A percentile compares a stretch with the other conserved stretches of the same genome.
These are phyloP conservation scores for Aspergillus viridinutans DNA, from an alignment of 2,329 filamentous ascomycete species.

Conservation along the genomic window DNA sequence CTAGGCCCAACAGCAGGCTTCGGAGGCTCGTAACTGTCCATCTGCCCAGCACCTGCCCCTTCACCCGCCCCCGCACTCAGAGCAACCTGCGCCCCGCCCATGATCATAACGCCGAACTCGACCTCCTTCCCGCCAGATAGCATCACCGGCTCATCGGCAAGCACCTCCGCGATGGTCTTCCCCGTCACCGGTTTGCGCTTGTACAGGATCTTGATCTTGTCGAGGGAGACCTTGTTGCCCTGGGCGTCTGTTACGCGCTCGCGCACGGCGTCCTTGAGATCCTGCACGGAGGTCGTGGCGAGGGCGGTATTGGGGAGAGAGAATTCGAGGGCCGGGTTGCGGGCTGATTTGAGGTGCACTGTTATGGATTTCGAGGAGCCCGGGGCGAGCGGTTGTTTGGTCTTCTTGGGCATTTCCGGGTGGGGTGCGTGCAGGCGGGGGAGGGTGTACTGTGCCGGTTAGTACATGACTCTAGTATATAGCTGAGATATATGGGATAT, in stretches of 20 bases:
- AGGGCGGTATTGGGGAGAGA: constrained; percentile 58
- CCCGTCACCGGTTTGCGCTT: constrained; percentile 83
- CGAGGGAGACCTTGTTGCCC: constrained; percentile 39
- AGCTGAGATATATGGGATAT: neutral
- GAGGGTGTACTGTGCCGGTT: constrained; percentile 40
- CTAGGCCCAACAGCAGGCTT: constrained; percentile 51
- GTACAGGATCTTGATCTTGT: constrained; percentile 80
- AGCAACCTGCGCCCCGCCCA: constrained; percentile 62
- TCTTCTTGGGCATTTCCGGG: constrained; percentile 42
- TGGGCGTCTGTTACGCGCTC: constrained; percentile 52
- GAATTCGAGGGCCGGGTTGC: constrained; percentile 68
- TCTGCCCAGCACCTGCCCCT: constrained; percentile 28
- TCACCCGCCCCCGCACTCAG: constrained; percentile 28
- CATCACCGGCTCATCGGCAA: constrained; percentile 52
- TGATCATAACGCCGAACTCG: constrained; percentile 84
- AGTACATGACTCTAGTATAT: neutral
- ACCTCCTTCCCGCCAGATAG: constrained; percentile 45
- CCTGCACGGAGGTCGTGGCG: constrained; percentile 68
- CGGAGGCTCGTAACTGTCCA: constrained; percentile 16
- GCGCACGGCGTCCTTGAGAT: constrained; percentile 69
- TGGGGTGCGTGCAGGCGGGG: constrained; percentile 44
- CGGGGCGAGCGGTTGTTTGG: constrained; percentile 28
- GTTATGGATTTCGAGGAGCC: constrained; percentile 39
- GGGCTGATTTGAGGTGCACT: constrained; percentile 52
- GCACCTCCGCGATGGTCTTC: constrained; percentile 71